phyloP scores from a whole-genome alignment of 495 filamentous ascomycete genomes.

The Cercophora scortea region DNA sequence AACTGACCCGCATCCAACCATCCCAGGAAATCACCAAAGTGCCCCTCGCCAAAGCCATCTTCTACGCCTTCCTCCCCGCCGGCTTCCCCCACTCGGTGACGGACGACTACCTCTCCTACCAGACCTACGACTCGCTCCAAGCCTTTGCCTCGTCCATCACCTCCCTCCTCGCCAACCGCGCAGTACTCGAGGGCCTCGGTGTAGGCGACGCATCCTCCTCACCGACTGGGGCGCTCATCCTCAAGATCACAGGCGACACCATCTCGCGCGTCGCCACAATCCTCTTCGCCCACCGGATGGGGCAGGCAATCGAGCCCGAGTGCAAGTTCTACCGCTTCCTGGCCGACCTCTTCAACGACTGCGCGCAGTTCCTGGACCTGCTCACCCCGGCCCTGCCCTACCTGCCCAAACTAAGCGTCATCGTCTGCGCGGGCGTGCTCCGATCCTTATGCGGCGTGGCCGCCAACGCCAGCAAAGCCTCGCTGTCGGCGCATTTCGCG shows the following conservation, averaged over 20 bases:
- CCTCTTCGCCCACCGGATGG: constrained; percentile 77
- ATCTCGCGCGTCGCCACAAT: constrained; percentile 85
- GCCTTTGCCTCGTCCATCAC: constrained; percentile 94
- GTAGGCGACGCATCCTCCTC: constrained; percentile 83
- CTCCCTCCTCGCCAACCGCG: constrained; percentile 76
- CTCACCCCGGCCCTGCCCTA: constrained; percentile 74
- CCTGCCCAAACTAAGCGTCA: constrained; percentile 54
- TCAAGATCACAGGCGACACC: constrained; percentile 79
- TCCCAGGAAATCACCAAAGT: constrained; percentile 22
- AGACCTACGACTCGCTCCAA: constrained; percentile 75
- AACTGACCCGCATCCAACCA: neutral
- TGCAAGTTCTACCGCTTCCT: constrained; percentile 89
- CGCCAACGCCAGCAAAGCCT: constrained; percentile 83
- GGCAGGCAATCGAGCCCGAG: constrained; percentile 84
- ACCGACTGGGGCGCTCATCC: constrained; percentile 77
- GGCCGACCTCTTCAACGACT: constrained; percentile 90
- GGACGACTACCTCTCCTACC: constrained; percentile 74
- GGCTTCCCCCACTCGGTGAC: constrained; percentile 91
- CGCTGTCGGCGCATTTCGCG: constrained; percentile 87
- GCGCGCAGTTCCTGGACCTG: constrained; percentile 82
- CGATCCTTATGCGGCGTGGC: constrained; percentile 83
- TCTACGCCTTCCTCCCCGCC: constrained; percentile 81
- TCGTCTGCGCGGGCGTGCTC: constrained; percentile 70
- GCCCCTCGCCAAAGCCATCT: constrained; percentile 28
- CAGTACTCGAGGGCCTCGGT: constrained; percentile 86